Evolutionary conservation across 78 protist genomes (phyloP), one percentile per base, ranked within the genome.

Genomic region (Mantamonas sphyraenae): DNA sequence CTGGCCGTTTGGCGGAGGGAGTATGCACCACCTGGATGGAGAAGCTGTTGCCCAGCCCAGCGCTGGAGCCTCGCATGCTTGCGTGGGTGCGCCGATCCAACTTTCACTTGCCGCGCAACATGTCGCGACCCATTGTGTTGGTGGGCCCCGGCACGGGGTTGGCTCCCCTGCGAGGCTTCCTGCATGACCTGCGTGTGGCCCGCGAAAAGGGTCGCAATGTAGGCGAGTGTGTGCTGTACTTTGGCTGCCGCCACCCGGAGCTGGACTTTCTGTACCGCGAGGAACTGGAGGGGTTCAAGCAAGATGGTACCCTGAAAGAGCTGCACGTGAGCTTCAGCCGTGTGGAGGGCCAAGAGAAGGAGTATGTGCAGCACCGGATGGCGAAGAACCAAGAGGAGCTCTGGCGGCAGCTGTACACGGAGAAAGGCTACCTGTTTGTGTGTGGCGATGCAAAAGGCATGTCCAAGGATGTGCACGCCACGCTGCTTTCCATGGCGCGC

Each of bases 111-210:
- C 95, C 96, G 22, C 39, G 64, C 22, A 47, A 42, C 8, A 33
- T 53, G 22, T 30, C 74, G 30, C 31, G 26, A 31, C 98, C 96
- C 38, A 30, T 88, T 28, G 71, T 93, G 64, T 77, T 88, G 88
- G 77, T 91, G 33, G 97, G 97, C 17, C 95, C 97, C 3, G 99
- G 99, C 55, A 92, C 99, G 4, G 99, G 99, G 37, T 62, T 93
- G 2, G 98, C 98, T 0, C 97, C 97, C 14, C 82, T 93, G 77
- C 35, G 91, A 19, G 95, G 91, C 12, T 90, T 93, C 73, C 38
- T 86, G 20, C 86, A 85, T 40, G 84, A 77, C n/a, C 57, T 79
- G n/a, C n/a, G n/a, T n/a, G n/a, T n/a, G n/a, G n/a, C n/a, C n/a
- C n/a, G n/a, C n/a, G n/a, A n/a, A n/a, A n/a, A n/a, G n/a, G n/a